A percentile compares a stretch with the other conserved stretches of the same genome.
These are phyloP conservation scores for Takashimella tepidaria DNA, from an alignment of 1,284 basidiomycete species.

Conservation along the genomic window DNA sequence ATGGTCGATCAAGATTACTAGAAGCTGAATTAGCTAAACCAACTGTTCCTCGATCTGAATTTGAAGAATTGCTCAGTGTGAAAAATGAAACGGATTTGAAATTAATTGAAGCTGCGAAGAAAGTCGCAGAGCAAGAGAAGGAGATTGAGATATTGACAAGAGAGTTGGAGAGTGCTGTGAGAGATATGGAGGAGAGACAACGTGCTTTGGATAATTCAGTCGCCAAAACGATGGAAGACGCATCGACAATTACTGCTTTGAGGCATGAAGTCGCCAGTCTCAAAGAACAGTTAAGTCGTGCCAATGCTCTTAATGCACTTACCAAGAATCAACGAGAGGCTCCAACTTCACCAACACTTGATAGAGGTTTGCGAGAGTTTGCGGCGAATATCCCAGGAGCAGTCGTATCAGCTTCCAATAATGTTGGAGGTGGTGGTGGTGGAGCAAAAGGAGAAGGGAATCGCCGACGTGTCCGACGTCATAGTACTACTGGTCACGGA, in stretches of 20 bases:
- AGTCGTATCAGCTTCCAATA: conserved; percentile 40
- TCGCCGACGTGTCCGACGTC: conserved; percentile 57
- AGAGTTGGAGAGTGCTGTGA: conserved; percentile 56
- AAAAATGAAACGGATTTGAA: conserved; percentile 79
- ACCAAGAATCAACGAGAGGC: conserved; percentile 57
- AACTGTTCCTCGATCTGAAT: conserved; percentile 67
- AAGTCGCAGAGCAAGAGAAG: conserved; percentile 74
- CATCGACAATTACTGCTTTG: conserved; percentile 75
- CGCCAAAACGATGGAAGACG: conserved; percentile 67
- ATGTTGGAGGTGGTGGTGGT: conserved; percentile 58
- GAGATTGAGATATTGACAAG: conserved; percentile 73
- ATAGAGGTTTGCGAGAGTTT: conserved; percentile 32
- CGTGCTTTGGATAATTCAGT: conserved; percentile 52
- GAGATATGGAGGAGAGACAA: conserved; percentile 73
- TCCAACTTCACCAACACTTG: conserved; percentile 66
- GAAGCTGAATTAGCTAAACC: conserved; percentile 66
- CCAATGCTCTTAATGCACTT: conserved; percentile 79
- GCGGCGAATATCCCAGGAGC: conserved; percentile 8
- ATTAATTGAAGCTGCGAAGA: conserved; percentile 70
- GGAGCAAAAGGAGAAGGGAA: conserved; percentile 52
- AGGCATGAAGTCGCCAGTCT: conserved; percentile 86
- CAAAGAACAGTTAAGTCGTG: conserved; percentile 91
- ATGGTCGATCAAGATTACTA: conserved; percentile 67
- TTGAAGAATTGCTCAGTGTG: conserved; percentile 68
- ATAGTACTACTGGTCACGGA: conserved; percentile 35